Base-by-base conservation (phyloP, 345 rosid species). In the Bruguiera sexangula region DNA sequence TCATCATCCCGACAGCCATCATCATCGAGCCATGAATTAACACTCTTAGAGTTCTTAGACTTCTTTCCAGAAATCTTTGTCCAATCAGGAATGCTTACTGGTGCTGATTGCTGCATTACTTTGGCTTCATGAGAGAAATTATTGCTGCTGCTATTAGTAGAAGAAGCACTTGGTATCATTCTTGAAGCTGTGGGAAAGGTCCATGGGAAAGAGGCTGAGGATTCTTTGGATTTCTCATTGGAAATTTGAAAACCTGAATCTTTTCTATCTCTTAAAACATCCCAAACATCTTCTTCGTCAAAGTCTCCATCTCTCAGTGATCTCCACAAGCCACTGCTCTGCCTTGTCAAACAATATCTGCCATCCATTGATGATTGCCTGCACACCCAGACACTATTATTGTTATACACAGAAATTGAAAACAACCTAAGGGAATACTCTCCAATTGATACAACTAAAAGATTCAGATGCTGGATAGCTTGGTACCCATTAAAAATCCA, bases 51-150 rank as follows among this genome's bases (percentile, higher is more conserved):
- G 50, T 79, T 83, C 22, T 64, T 85, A 8, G 88, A 69, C 51
- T 79, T 81, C 16, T 60, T 82, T 21, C 63, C 30, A 24, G 51
- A 60, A 69, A 87, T 20, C 19, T 79, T 83, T 27, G 94, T 85
- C 97, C 97, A 91, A 34, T 78, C 80, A 58, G 96, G 88, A 65
- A 91, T 81, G 70, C 85, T 85, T 55, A 91, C 81, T 16, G 94
- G 97, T 20, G 90, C 89, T 27, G 97, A 87, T 69, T 82, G 84
- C 69, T 78, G 87, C 76, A 70, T 46, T 74, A 73, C 66, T 68
- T 74, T 67, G 54, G 66, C 30, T 48, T 74, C 81, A 58, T 69
- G 76, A 6, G 69, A 39, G 22, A 76, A 63, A 26, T 61, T 54
- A 55, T 66, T 63, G 53, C 76, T 68, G 58, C 69, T 63, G 62